Base-by-base conservation (phyloP, 768 basidiomycete species). In the Lentinus brumalis region DNA sequence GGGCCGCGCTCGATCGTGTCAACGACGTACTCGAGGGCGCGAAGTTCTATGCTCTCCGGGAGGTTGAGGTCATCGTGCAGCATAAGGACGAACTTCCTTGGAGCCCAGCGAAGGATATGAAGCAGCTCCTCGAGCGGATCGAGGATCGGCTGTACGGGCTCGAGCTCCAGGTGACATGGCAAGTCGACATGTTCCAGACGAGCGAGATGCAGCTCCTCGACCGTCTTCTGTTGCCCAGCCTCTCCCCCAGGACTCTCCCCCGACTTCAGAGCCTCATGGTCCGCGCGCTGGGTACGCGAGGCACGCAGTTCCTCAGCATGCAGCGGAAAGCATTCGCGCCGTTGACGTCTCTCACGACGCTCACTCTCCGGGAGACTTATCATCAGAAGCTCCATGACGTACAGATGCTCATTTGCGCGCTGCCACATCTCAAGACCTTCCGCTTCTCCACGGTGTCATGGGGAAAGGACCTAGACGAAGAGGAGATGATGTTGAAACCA, bases 151-250 rank as follows among this genome's bases (percentile, higher is more conserved):
- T 60, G 39, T 50, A 60, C 11, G n/a, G 50, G 26, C 38, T 56
- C 18, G 60, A 61, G n/a, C 49, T 61, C 5, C 55, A 50, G 5
- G 46, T 61, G 26, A 52, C 55, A 15, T 61, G 55, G 60, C 51
- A 42, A 32, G 40, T 50, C 12, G 60, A 61, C 44, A 61, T 61
- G 60, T 38, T 46, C 18, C 35, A 50, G 8, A 50, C 31, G 11
- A 31, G 41, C 55, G 54, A 61, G 11, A 51, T 32, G 12, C 16
- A 51, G 0, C 50, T 61, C 11, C 55, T 61, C 42, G 29, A 50
- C 6, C 35, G 29, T 9, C 11, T 16, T n/a, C 53, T 61, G n/a
- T 21, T n/a, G 10, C 60, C 60, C 4, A 7, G 52, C 26, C 60
- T 61, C 18, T 61, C 60, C n/a, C 29, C 54, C 0, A 21, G 52